These are phyloP conservation scores for Aspergillus thermomutatus DNA, from an alignment of 2,329 filamentous ascomycete species.

Conservation along the genomic window DNA sequence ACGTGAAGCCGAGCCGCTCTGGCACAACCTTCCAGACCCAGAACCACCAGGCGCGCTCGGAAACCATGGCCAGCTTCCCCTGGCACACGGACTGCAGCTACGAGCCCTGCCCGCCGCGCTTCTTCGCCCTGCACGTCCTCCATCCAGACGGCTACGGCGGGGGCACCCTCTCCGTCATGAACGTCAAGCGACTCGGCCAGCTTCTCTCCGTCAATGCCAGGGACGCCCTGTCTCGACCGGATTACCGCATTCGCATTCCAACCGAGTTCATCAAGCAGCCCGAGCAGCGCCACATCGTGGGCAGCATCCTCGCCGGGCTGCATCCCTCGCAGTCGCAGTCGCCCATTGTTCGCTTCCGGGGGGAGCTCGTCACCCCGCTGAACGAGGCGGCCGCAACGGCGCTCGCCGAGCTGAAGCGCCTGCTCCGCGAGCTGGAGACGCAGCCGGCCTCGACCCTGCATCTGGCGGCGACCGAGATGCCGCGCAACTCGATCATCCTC, in stretches of 20 bases:
- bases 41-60: constrained; percentile 37
- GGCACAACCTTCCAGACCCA: constrained; percentile 26
- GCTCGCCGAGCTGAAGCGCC: constrained; percentile 26
- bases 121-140: constrained; percentile 43
- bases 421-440: constrained; percentile 17
- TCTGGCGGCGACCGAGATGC: constrained; percentile 23
- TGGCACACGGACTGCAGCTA: constrained; percentile 49
- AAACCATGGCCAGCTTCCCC: constrained; percentile 43
- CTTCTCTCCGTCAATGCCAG: constrained; percentile 23
- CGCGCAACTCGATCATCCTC: constrained; percentile 29
- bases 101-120: constrained; percentile 35
- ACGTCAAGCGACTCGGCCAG: constrained; percentile 25
- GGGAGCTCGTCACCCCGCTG: constrained; percentile 10
- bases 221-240: constrained; percentile 19
- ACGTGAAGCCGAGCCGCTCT: constrained; percentile 36
- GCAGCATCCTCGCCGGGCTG: constrained; percentile 17
- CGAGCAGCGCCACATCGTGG: constrained; percentile 15
- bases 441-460: constrained; percentile 15
- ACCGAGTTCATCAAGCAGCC: constrained; percentile 30
- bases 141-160: constrained; percentile 41
- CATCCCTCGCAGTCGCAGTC: background rate
- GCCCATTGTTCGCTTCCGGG: constrained; percentile 5
- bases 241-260: constrained; percentile 34
- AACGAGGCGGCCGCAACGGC: constrained; percentile 21
- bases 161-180: constrained; percentile 41